A percentile compares a stretch with the other conserved stretches of the same genome.
Conservation (phyloP, 2,329 filamentous ascomycete species). For the Apiospora sp. region DNA sequence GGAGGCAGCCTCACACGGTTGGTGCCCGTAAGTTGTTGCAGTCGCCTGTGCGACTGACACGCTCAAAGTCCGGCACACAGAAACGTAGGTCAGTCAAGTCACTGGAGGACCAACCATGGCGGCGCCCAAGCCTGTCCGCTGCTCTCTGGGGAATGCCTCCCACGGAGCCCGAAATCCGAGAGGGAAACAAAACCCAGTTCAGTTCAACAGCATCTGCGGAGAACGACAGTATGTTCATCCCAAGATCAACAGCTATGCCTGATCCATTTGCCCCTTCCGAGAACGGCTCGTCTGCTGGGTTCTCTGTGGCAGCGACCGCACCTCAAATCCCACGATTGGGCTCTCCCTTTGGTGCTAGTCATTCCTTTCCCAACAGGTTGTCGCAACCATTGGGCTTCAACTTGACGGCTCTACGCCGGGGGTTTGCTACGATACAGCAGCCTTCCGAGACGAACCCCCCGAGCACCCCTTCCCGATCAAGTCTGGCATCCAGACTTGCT, state of each 20-base stretch:
- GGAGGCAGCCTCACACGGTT: conserved; percentile 57
- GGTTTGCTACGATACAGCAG: conserved; percentile 66
- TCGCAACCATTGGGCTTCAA: conserved; percentile 56
- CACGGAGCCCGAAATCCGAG: conserved; percentile 33
- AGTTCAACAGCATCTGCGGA: conserved; percentile 26
- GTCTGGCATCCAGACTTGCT: conserved; percentile 60
- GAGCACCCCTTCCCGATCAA: conserved; percentile 41
- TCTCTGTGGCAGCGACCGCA: conserved; percentile 41
- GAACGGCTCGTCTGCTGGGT: conserved; percentile 30
- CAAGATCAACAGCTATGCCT: conserved; percentile 22
- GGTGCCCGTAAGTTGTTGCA: conserved; percentile 59
- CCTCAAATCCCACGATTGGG: conserved; percentile 57
- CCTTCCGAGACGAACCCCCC: conserved; percentile 41
- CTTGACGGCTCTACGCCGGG: conserved; percentile 53
- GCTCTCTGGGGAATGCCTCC: conserved; percentile 61
- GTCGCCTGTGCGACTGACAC: conserved; percentile 60
- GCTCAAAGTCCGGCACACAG: conserved; percentile 61
- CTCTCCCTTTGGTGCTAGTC: conserved; percentile 66
- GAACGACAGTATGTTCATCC: conserved; percentile 27
- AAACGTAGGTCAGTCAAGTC: conserved; percentile 62
- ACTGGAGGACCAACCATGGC: conserved; percentile 55
- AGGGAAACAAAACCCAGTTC: conserved; percentile 18
- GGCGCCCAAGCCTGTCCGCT: conserved; percentile 62
- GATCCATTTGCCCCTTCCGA: conserved; percentile 30
- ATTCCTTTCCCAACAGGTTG: conserved; percentile 68